A percentile compares a stretch with the other conserved stretches of the same genome.
Conservation (phyloP, 768 basidiomycete genomes). For the Gautieria morchelliformis region DNA sequence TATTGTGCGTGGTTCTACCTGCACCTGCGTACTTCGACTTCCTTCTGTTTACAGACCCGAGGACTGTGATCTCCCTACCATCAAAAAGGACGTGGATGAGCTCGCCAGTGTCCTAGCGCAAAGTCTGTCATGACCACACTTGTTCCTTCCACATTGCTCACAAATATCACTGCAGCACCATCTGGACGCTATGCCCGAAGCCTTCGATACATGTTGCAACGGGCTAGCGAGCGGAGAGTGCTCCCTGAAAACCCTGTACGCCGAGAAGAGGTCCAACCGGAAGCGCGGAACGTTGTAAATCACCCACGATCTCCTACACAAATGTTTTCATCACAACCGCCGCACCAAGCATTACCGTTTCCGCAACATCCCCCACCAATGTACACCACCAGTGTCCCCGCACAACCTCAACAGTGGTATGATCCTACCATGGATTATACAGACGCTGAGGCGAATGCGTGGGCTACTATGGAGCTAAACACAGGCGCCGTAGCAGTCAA, state of each 20-base stretch:
- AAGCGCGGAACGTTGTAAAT: slow-evolving; percentile 26
- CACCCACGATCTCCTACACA: slow-evolving; percentile 48
- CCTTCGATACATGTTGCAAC: slow-evolving; percentile 78
- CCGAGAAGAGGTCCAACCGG: not conserved
- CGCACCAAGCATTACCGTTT: slow-evolving; percentile 26
- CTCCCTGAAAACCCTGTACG: slow-evolving; percentile 17
- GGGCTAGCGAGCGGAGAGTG: slow-evolving; percentile 26
- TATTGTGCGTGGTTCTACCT: slow-evolving; percentile 54
- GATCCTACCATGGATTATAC: not conserved
- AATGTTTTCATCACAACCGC: slow-evolving; percentile 14
- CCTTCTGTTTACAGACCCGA: slow-evolving; percentile 47
- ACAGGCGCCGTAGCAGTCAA: slow-evolving; percentile 28
- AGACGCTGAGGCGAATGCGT: not conserved
- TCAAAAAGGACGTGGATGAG: slow-evolving; percentile 69
- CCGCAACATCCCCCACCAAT: slow-evolving; percentile 34
- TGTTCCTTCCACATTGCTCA: not conserved
- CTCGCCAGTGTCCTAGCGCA: slow-evolving; percentile 68
- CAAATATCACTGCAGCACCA: slow-evolving; percentile 46
- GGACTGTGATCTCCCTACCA: slow-evolving; percentile 68
- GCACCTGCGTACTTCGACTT: not conserved
- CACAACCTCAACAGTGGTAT: slow-evolving; percentile 1
- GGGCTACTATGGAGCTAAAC: slow-evolving; percentile 10
- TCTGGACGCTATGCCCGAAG: slow-evolving; percentile 90
- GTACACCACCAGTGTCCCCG: not conserved
- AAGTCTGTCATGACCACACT: slow-evolving; percentile 39